These are phyloP conservation scores for Vitis cinerea DNA, from an alignment of 164 flowering plant species.

Conservation along the genomic window DNA sequence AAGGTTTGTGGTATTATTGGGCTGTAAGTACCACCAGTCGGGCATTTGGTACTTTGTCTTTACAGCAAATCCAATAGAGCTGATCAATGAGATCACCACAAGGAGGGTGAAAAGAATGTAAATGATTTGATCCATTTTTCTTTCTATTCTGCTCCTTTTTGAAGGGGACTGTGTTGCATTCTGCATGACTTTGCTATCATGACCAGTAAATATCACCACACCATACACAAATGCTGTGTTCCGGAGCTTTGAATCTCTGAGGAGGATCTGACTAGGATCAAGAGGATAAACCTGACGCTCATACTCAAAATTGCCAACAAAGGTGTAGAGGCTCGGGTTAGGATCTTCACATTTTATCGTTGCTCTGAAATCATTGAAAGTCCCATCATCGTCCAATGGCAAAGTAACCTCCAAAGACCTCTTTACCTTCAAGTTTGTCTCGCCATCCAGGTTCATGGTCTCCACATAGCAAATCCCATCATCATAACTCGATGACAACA, in stretches of 20 bases:
- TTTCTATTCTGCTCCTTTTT: slow-evolving; percentile 81
- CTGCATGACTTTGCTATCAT: slow-evolving; percentile 89
- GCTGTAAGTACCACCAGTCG: slow-evolving; percentile 74
- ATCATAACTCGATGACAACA: slow-evolving; percentile 79
- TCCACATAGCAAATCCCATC: slow-evolving; percentile 96
- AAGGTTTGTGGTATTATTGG: slow-evolving; percentile 26
- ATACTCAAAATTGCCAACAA: slow-evolving; percentile 81
- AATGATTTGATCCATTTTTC: slow-evolving; percentile 76
- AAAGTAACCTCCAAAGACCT: slow-evolving; percentile 69
- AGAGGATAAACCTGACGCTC: slow-evolving; percentile 61
- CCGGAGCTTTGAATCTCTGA: slow-evolving; percentile 87
- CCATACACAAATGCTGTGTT: slow-evolving; percentile 76
- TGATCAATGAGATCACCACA: slow-evolving; percentile 60
- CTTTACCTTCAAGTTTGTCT: slow-evolving; percentile 87
- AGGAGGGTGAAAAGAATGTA: slow-evolving; percentile 72
- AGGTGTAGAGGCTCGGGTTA: slow-evolving; percentile 78
- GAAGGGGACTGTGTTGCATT: slow-evolving; percentile 87
- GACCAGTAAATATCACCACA: slow-evolving; percentile 83
- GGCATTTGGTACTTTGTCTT: slow-evolving; percentile 58
- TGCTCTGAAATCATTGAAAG: slow-evolving; percentile 64
- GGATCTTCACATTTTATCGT: slow-evolving; percentile 82
- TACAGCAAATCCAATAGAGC: slow-evolving; percentile 76
- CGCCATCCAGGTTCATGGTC: slow-evolving; percentile 96
- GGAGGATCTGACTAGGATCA: slow-evolving; percentile 82
- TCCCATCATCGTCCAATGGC: slow-evolving; percentile 49